Percentiles rank a stretch among this genome's conserved stretches.
phyloP scores from a whole-genome alignment of 441 rosid genomes.

The Geranium incanum region DNA sequence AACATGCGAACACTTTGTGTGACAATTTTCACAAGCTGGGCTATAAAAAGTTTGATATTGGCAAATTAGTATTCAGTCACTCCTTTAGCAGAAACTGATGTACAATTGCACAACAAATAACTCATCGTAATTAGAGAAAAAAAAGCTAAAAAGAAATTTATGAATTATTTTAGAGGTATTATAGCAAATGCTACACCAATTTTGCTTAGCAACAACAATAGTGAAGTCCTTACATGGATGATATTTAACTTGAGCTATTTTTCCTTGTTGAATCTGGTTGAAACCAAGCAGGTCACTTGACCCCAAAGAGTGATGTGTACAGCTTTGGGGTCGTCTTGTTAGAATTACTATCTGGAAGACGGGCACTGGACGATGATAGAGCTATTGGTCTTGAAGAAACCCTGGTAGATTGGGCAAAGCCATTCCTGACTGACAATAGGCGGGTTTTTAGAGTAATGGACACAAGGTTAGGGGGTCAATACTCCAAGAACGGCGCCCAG shows the following conservation, averaged over 20 bases:
- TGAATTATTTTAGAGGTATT: background rate
- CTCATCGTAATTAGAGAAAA: background rate
- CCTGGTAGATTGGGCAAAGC: conserved; percentile 80
- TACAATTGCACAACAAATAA: background rate
- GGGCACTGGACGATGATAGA: conserved; percentile 50
- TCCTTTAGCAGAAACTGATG: background rate
- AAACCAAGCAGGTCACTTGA: conserved; percentile 53
- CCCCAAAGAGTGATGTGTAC: conserved; percentile 80
- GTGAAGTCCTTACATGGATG: background rate
- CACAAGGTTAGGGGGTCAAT: conserved; percentile 72
- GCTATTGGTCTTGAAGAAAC: conserved; percentile 40
- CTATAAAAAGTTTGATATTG: background rate
- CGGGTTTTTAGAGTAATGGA: conserved; percentile 75
- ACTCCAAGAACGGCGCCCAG: conserved; percentile 65
- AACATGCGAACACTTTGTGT: background rate
- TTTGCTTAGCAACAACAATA: background rate
- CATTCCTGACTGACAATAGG: conserved; percentile 53
- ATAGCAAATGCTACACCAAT: background rate
- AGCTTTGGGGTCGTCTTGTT: conserved; percentile 77
- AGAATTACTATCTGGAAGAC: conserved; percentile 60
- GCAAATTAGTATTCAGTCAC: background rate
- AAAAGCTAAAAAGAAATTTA: background rate
- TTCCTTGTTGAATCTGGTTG: conserved; percentile 1
- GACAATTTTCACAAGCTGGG: background rate
- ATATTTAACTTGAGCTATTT: background rate